Evolutionary conservation across 75 land plant genomes (phyloP).

Genomic region (Cunninghamia lanceolata): DNA sequence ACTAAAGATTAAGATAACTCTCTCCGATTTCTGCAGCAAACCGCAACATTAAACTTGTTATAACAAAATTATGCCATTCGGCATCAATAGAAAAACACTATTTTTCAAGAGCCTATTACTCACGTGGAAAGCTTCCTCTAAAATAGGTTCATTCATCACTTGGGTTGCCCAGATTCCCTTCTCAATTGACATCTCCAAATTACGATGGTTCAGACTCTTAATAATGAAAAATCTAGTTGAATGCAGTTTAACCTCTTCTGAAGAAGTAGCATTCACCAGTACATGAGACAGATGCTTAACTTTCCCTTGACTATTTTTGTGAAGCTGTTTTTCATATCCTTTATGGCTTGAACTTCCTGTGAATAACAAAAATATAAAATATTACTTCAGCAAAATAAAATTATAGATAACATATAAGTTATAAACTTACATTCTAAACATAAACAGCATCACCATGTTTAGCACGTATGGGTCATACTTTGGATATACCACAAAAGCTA

Average conservation of each 20-base stretch:
- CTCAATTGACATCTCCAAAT: constrained; percentile 70
- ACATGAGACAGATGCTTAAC: background rate
- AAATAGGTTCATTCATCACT: constrained; percentile 84
- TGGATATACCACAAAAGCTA: background rate
- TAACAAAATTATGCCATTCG: background rate
- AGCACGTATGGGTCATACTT: background rate
- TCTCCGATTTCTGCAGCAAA: constrained; percentile 62
- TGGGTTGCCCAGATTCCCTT: constrained; percentile 92
- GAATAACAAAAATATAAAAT: background rate
- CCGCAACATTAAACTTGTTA: constrained; percentile 9
- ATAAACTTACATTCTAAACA: background rate
- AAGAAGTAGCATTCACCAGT: constrained; percentile 2
- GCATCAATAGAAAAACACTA: constrained; percentile 1
- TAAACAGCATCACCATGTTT: background rate
- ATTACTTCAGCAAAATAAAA: background rate
- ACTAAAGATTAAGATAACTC: constrained; percentile 74
- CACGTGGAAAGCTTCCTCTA: constrained; percentile 85
- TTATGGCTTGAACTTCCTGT: constrained; percentile 28
- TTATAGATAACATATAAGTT: background rate
- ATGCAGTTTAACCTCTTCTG: constrained; percentile 25
- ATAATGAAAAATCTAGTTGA: constrained; percentile 77
- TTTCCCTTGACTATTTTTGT: background rate
- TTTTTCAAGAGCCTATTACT: constrained; percentile 10
- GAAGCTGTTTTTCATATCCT: constrained; percentile 7
- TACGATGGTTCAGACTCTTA: constrained; percentile 77